These are phyloP conservation scores for Rhododendron kiyosumense DNA, from an alignment of 148 eudicot species.

Conservation along the genomic window DNA sequence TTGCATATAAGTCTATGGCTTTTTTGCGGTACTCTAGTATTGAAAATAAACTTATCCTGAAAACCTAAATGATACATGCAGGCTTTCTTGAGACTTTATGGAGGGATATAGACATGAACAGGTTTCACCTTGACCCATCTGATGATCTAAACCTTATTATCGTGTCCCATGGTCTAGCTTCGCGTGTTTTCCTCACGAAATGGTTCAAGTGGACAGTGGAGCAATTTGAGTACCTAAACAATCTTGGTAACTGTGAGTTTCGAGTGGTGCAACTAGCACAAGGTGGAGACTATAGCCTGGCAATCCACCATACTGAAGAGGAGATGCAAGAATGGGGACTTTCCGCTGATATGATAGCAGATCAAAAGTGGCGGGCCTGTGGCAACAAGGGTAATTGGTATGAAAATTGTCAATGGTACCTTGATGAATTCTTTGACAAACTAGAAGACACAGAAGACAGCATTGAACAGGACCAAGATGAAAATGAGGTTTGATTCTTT, in stretches of 20 bases:
- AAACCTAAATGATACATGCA: constrained; percentile 29
- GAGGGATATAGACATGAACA: constrained; percentile 92
- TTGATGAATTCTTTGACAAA: constrained; percentile 66
- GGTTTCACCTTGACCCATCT: constrained; percentile 47
- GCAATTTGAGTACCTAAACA: constrained; percentile 68
- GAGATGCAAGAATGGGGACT: constrained; percentile 80
- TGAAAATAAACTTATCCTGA: background rate
- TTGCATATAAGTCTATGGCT: background rate
- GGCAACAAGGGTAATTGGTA: constrained; percentile 54
- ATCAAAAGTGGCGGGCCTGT: constrained; percentile 62
- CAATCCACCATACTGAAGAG: constrained; percentile 63
- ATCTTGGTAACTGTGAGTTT: constrained; percentile 60
- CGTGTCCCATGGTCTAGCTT: constrained; percentile 73
- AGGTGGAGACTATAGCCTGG: constrained; percentile 82
- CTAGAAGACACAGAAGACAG: constrained; percentile 33
- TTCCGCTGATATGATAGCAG: constrained; percentile 78
- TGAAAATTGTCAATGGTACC: constrained; percentile 68
- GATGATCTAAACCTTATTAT: constrained; percentile 72
- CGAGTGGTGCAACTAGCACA: constrained; percentile 67
- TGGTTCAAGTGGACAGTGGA: constrained; percentile 97
- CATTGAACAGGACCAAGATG: constrained; percentile 25
- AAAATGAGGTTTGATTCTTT: constrained; percentile 14
- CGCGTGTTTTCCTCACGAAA: constrained; percentile 76
- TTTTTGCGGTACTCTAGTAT: background rate
- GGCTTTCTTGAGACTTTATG: constrained; percentile 91